phyloP scores from a whole-genome alignment of 371 early-diverging fungal species.

The Apophysomyces trapeziformis region DNA sequence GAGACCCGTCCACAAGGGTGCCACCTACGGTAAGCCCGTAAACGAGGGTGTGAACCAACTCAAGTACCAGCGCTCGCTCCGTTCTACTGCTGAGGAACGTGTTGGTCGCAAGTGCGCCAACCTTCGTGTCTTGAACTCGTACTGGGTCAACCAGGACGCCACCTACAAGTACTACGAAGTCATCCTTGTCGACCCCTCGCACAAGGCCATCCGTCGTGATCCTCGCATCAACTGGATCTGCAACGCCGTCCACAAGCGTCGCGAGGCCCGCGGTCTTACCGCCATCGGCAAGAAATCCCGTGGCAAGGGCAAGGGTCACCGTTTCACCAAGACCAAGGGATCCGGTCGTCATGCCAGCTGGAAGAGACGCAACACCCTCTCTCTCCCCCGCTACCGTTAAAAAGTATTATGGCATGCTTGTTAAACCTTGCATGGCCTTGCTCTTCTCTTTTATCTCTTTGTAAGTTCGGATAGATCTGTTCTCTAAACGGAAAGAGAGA shows the following conservation, averaged over 20 bases:
- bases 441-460: neutral
- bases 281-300: slow-evolving; percentile 97
- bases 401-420: neutral
- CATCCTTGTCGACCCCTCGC: slow-evolving; percentile 97
- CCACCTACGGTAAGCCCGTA: slow-evolving; percentile 97
- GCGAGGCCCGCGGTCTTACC: slow-evolving; percentile 99
- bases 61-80: slow-evolving; percentile 95
- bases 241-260: slow-evolving; percentile 97
- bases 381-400: slow-evolving; percentile 81
- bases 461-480: neutral
- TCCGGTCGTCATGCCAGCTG: slow-evolving; percentile 51
- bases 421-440: neutral
- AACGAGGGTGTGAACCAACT: slow-evolving; percentile 98
- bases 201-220: slow-evolving; percentile 98
- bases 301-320: slow-evolving; percentile 97
- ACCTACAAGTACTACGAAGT: slow-evolving; percentile 99
- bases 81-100: slow-evolving; percentile 96
- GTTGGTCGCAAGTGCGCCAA: slow-evolving; percentile 95
- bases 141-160: slow-evolving; percentile 99
- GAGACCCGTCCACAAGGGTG: slow-evolving; percentile 96
- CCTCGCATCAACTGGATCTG: slow-evolving; percentile 99
- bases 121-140: slow-evolving; percentile 98
- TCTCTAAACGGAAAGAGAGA: neutral
- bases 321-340: slow-evolving; percentile 82
- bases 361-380: slow-evolving; percentile 75